These are phyloP conservation scores for Trifolium pratense DNA, from an alignment of 306 rosid species.

Conservation along the genomic window DNA sequence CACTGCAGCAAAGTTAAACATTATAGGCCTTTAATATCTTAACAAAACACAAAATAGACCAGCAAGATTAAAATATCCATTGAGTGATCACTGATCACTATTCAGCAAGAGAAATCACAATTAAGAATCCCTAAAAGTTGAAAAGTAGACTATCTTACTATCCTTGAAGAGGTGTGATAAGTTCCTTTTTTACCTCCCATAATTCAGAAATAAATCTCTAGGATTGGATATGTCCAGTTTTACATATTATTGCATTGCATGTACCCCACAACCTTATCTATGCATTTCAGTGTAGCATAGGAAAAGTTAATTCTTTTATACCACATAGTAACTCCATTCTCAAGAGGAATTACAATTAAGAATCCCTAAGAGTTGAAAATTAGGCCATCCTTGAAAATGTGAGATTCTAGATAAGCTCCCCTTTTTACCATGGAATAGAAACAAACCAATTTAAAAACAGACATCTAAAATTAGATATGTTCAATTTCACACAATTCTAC, in stretches of 20 bases:
- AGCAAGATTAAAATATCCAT: slow-evolving; percentile 19
- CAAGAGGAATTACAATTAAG: slow-evolving; percentile 22
- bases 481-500: slow-evolving; percentile 31
- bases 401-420: slow-evolving; percentile 9
- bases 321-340: not conserved
- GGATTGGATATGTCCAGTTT: slow-evolving; percentile 31
- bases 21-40: slow-evolving; percentile 29
- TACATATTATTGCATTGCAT: slow-evolving; percentile 14
- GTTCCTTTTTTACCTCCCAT: slow-evolving; percentile 14
- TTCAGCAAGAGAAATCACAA: slow-evolving; percentile 26
- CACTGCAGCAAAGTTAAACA: slow-evolving; percentile 10
- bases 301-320: slow-evolving; percentile 5
- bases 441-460: slow-evolving; percentile 26
- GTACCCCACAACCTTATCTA: not conserved
- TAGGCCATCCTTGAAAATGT: not conserved
- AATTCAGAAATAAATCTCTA: slow-evolving; percentile 21
- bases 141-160: slow-evolving; percentile 7
- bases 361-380: slow-evolving; percentile 27
- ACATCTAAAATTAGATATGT: slow-evolving; percentile 14
- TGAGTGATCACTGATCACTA: slow-evolving; percentile 22
- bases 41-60: slow-evolving; percentile 34
- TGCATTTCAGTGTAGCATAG: slow-evolving; percentile 17
- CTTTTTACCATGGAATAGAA: slow-evolving; percentile 5
- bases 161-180: not conserved
- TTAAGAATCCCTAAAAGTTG: slow-evolving; percentile 22